These are phyloP conservation scores for Pseudopithomyces maydicus DNA, from an alignment of 2,329 filamentous ascomycete species.

Conservation along the genomic window DNA sequence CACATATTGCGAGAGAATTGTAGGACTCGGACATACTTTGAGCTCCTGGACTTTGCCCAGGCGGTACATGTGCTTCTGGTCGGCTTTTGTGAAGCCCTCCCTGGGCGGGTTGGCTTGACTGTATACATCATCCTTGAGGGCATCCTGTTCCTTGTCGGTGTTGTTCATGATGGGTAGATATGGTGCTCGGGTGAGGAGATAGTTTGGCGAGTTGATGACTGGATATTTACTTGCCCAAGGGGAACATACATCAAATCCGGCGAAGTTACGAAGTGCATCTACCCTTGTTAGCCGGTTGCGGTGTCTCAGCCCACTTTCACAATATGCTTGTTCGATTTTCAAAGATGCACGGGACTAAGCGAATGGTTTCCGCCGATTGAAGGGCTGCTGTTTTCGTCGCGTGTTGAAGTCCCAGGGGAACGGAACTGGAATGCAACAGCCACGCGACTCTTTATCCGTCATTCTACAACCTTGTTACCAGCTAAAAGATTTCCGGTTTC, in stretches of 20 bases:
- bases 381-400: not conserved
- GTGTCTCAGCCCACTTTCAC: not conserved
- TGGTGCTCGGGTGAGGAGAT: too few species aligned
- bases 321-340: too few species aligned
- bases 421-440: not conserved
- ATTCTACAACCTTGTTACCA: too few species aligned
- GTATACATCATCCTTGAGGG: not conserved
- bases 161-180: not conserved
- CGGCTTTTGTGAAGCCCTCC: slow-evolving; percentile 33
- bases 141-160: not conserved
- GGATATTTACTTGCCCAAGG: too few species aligned
- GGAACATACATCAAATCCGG: too few species aligned
- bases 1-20: not conserved
- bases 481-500: not conserved
- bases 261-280: not conserved
- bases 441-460: not conserved
- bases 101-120: not conserved
- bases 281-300: not conserved
- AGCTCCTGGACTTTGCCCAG: slow-evolving; percentile 42
- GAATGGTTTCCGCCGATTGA: too few species aligned
- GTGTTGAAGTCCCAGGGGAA: too few species aligned
- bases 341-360: too few species aligned
- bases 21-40: slow-evolving; percentile 14
- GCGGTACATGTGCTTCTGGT: slow-evolving; percentile 37
- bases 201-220: too few species aligned